Evolutionary conservation across 768 basidiomycete genomes (phyloP).

Genomic region (Russula abietina): DNA sequence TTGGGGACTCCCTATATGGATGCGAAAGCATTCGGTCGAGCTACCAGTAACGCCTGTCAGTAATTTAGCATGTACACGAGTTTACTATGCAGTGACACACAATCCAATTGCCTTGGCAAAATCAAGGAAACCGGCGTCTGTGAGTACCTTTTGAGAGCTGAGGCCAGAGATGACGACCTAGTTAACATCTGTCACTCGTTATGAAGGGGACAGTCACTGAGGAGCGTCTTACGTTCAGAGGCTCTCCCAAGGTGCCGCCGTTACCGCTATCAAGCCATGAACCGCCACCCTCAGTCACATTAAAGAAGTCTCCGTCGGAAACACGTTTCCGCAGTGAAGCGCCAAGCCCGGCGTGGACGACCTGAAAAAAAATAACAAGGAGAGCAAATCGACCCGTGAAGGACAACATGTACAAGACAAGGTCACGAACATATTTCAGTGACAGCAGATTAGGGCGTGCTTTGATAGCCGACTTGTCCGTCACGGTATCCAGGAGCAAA

Average conservation of each 20-base stretch:
- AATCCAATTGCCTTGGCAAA: conserved; percentile 55
- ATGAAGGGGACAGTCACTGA: not conserved
- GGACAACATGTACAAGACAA: not conserved
- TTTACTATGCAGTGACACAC: conserved; percentile 35
- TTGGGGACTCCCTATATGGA: conserved; percentile 35
- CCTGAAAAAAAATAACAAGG: conserved; percentile 13
- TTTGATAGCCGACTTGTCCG: not conserved
- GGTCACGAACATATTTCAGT: not conserved
- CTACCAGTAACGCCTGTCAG: conserved; percentile 35
- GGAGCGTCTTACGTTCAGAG: conserved; percentile 37
- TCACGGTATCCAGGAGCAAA: not conserved
- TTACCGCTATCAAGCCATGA: conserved; percentile 40
- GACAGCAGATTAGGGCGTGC: too few relatives aligned
- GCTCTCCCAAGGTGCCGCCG: conserved; percentile 34
- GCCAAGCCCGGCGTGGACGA: conserved; percentile 9
- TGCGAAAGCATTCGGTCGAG: conserved; percentile 36
- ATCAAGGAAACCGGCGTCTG: conserved; percentile 49
- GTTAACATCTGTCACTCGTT: not conserved
- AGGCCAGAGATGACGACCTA: conserved; percentile 60
- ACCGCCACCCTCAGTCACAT: conserved; percentile 36
- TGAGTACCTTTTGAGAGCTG: conserved; percentile 53
- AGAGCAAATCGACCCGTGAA: conserved; percentile 14
- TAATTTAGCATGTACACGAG: not conserved
- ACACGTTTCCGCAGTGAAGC: not conserved
- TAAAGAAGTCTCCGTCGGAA: conserved; percentile 31